Conservation (phyloP, 176 grass and related monocot species). For the Carex cristatella region DNA sequence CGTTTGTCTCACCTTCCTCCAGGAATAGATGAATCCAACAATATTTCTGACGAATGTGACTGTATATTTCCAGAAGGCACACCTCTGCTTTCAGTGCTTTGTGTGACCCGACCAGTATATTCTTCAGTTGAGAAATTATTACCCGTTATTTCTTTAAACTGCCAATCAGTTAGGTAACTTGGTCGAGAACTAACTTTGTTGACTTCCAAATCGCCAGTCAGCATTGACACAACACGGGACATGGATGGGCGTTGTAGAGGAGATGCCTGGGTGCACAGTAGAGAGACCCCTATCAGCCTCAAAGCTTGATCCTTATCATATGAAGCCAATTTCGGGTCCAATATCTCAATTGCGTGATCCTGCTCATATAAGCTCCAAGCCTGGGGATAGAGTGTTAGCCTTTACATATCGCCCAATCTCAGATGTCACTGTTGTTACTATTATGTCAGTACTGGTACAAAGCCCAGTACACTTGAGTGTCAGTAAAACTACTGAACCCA, state of each 20-base stretch:
- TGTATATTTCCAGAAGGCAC: background rate
- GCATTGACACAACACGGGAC: conserved; percentile 57
- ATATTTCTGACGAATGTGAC: background rate
- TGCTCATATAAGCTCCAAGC: conserved; percentile 65
- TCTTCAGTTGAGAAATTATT: conserved; percentile 30
- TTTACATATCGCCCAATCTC: background rate
- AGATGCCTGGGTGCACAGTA: conserved; percentile 54
- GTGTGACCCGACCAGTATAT: conserved; percentile 6
- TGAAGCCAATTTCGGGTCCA: conserved; percentile 40
- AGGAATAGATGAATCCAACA: conserved; percentile 30
- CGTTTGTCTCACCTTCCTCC: conserved; percentile 43
- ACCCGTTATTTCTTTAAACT: conserved; percentile 37
- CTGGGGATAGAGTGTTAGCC: conserved; percentile 25
- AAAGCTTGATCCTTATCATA: conserved; percentile 38
- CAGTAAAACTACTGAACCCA: background rate
- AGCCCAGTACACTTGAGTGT: background rate
- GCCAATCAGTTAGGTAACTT: conserved; percentile 65
- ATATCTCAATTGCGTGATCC: conserved; percentile 35
- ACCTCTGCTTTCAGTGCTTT: conserved; percentile 18
- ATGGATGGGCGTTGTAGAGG: conserved; percentile 48
- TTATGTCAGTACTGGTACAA: background rate
- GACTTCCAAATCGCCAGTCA: conserved; percentile 37
- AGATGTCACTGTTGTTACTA: background rate
- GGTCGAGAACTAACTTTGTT: conserved; percentile 35
- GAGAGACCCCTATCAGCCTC: conserved; percentile 43